These are phyloP conservation scores for Chaetomium globosum DNA, from an alignment of 2,329 filamentous ascomycete genomes.

Conservation along the genomic window DNA sequence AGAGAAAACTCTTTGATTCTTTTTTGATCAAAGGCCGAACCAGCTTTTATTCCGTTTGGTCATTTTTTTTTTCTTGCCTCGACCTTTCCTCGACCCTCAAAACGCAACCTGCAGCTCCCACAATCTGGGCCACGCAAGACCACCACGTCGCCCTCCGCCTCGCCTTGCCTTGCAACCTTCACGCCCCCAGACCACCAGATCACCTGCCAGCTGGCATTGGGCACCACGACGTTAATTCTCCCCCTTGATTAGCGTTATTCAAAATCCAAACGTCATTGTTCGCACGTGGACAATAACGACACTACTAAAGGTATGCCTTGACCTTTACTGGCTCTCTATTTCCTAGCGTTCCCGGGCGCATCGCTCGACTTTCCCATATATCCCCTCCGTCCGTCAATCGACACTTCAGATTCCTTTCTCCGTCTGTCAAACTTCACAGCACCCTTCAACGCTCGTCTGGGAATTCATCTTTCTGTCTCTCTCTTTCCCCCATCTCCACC, in stretches of 20 bases:
- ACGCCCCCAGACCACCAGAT: slow-evolving; percentile 15
- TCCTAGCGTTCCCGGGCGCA: background rate
- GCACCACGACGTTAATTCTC: slow-evolving; percentile 23
- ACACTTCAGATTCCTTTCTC: background rate
- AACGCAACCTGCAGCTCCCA: slow-evolving; percentile 6
- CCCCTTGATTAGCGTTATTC: background rate
- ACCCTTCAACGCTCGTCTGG: background rate
- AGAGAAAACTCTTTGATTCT: background rate
- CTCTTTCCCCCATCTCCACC: background rate
- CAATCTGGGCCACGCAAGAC: slow-evolving; percentile 15
- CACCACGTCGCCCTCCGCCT: slow-evolving; percentile 27
- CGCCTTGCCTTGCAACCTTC: slow-evolving; percentile 11
- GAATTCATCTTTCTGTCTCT: background rate
- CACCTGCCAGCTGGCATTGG: slow-evolving; percentile 35
- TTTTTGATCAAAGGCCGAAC: background rate
- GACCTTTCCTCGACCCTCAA: background rate
- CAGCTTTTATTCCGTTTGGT: background rate
- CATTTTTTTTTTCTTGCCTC: background rate
- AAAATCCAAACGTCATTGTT: slow-evolving; percentile 12
- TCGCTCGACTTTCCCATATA: background rate
- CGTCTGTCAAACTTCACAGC: slow-evolving; percentile 1
- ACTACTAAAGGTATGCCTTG: slow-evolving; percentile 18
- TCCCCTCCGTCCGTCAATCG: slow-evolving; percentile 12
- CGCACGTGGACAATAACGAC: slow-evolving; percentile 16
- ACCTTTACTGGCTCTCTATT: background rate